phyloP scores from a whole-genome alignment of 2,329 filamentous ascomycete species.

The Diplodia sapinea region DNA sequence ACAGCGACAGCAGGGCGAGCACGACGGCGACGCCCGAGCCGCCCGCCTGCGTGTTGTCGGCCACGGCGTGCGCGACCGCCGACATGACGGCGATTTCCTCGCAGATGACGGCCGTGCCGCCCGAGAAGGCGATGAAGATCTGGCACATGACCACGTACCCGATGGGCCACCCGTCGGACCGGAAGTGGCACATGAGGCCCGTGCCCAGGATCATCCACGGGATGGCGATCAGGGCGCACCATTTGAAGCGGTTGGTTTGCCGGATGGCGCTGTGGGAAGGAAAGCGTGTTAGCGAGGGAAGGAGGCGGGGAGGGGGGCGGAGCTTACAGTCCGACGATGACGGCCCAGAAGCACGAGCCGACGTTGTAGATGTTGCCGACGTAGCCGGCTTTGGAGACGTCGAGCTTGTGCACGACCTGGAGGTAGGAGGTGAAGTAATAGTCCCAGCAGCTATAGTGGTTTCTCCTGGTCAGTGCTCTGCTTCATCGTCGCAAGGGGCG shows the following conservation, averaged over 20 bases:
- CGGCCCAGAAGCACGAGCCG: conserved; percentile 38
- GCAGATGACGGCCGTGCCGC: conserved; percentile 39
- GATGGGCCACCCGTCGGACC: conserved; percentile 37
- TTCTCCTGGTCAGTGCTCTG: not conserved
- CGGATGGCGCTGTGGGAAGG: conserved; percentile 20
- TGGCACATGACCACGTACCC: conserved; percentile 46
- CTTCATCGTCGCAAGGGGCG: not conserved
- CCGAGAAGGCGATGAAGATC: conserved; percentile 42
- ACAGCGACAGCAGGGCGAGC: conserved; percentile 66
- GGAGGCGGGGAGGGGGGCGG: not conserved
- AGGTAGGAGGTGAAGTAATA: conserved; percentile 45
- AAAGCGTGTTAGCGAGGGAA: too few relatives aligned
- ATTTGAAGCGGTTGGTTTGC: conserved; percentile 34
- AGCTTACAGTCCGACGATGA: conserved; percentile 36
- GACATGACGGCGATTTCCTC: conserved; percentile 32
- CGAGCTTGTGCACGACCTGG: conserved; percentile 40
- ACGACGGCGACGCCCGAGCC: conserved; percentile 62
- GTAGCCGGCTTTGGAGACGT: conserved; percentile 37
- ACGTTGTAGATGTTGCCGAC: conserved; percentile 41
- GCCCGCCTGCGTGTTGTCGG: not conserved
- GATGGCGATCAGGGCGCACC: conserved; percentile 33
- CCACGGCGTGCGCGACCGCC: conserved; percentile 51
- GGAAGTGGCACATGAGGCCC: conserved; percentile 43
- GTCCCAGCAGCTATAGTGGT: conserved; percentile 44
- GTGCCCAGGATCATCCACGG: conserved; percentile 42